Conservation (phyloP, 192 early-diverging fungal genomes). For the Coemansia biformis region DNA sequence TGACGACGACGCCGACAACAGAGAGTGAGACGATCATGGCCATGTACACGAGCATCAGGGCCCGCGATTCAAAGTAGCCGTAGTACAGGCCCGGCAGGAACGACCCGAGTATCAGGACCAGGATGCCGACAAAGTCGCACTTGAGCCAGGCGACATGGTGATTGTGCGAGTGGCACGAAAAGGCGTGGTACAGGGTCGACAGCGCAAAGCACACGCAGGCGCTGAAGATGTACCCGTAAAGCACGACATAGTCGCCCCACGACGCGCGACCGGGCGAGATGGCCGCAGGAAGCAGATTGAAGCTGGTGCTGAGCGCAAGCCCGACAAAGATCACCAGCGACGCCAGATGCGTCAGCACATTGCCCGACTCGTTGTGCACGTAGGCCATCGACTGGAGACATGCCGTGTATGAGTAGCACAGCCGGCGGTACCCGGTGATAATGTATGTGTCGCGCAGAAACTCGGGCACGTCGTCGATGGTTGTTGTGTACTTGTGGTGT, state of each 20-base stretch:
- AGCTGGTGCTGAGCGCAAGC: constrained; percentile 47
- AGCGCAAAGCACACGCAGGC: constrained; percentile 76
- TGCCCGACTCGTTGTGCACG: constrained; percentile 90
- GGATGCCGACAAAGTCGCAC: constrained; percentile 90
- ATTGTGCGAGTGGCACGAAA: constrained; percentile 73
- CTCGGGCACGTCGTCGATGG: constrained; percentile 54
- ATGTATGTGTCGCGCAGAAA: constrained; percentile 79
- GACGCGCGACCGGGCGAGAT: constrained; percentile 44
- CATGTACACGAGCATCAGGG: constrained; percentile 55
- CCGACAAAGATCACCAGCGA: constrained; percentile 63
- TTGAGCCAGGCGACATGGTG: constrained; percentile 56
- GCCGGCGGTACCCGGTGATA: constrained; percentile 74
- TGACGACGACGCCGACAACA: constrained; percentile 59
- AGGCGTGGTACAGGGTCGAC: constrained; percentile 73
- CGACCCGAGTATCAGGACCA: constrained; percentile 66
- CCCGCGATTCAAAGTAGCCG: constrained; percentile 56
- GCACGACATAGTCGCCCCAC: constrained; percentile 63
- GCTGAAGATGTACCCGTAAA: constrained; percentile 71
- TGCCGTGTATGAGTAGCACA: constrained; percentile 63
- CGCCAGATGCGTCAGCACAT: constrained; percentile 80
- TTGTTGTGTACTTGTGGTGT: constrained; percentile 46
- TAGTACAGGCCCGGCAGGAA: constrained; percentile 50
- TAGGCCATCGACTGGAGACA: constrained; percentile 74
- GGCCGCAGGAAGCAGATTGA: constrained; percentile 31
- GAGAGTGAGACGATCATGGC: constrained; percentile 58